A percentile compares a stretch with the other conserved stretches of the same genome.
Evolutionary conservation across 768 basidiomycete species (phyloP).

Genomic region (Dendrothele bispora): DNA sequence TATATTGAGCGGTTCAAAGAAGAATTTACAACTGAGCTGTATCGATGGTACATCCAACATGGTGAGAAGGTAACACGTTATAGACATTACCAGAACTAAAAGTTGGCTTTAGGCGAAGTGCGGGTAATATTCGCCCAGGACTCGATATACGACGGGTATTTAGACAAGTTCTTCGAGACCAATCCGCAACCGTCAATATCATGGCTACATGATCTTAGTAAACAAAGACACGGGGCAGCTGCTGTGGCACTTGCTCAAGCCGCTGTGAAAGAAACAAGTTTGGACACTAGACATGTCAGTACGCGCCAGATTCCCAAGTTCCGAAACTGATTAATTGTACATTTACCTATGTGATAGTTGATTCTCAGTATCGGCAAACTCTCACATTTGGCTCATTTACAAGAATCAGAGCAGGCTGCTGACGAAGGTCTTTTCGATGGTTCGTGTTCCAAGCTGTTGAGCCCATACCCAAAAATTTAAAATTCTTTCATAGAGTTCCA

Average conservation of each 20-base stretch:
- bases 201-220: constrained; percentile 88
- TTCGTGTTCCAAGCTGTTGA: constrained; percentile 22
- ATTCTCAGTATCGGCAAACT: constrained; percentile 92
- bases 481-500: constrained; percentile 63
- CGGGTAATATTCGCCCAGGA: constrained; percentile 82
- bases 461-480: not conserved
- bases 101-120: constrained; percentile 60
- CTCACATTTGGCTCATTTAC: constrained; percentile 75
- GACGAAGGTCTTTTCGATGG: constrained; percentile 61
- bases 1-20: constrained; percentile 82
- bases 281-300: constrained; percentile 79
- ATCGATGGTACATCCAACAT: constrained; percentile 90
- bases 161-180: constrained; percentile 72
- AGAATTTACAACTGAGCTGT: constrained; percentile 86
- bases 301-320: too few relatives aligned
- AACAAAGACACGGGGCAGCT: constrained; percentile 63
- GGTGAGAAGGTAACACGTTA: constrained; percentile 42
- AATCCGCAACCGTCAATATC: constrained; percentile 62
- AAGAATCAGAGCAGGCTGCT: constrained; percentile 45
- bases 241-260: constrained; percentile 64
- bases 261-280: constrained; percentile 51
- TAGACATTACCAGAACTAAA: not conserved
- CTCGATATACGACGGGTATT: constrained; percentile 53
- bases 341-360: constrained; percentile 48
- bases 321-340: too few relatives aligned